Evolutionary conservation across 176 grass and related monocot species (phyloP), one percentile per base, ranked within the genome.

Genomic region (Poa annua): DNA sequence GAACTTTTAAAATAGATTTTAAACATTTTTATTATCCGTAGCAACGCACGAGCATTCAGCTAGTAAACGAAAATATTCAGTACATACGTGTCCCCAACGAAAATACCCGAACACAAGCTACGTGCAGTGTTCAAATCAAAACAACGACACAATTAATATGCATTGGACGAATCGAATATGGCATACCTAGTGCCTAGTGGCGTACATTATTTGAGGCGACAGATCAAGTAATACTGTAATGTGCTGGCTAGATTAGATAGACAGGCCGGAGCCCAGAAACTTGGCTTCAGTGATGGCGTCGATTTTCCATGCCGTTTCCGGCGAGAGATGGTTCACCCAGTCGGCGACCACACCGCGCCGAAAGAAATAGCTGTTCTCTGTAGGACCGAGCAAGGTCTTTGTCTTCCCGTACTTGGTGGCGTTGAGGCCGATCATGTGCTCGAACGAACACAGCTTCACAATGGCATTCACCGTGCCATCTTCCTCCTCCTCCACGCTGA

Each of bases 391-490:
- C 11, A 11, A 7, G 0, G 7, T 0, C 19, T 76, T 2, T 4
- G 26, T 82, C 71, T 59, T 69, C 50, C 85, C 79, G 0, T 10
- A 0, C 61, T 50, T 87, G 20, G 61, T 82, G 25, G 15, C 85
- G 3, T 77, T n/a, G 4, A 82, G 79, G 6, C 39, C 29, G 3
- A 6, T 39, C 79, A 87, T 49, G 4, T 82, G 39, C 36, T 87
- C 85, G 29, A 87, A 77, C 39, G 79, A 47, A 29, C 79, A 87
- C 1, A 87, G 38, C 11, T 13, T 87, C 10, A 82, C 79, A 16
- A 87, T 6, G n/a, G 39, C 79, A 0, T 76, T 72, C 50, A 77
- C 79, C 71, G 0, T 10, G 15, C 20, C 79, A 0, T 0, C 11
- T 4, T 57, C 62, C 9, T 87, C 79, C 14, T 87, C 85, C 3